Evolutionary conservation across 2,329 filamentous ascomycete genomes (phyloP), one percentile per base, ranked within the genome.

Genomic region (Huntiella omanensis): DNA sequence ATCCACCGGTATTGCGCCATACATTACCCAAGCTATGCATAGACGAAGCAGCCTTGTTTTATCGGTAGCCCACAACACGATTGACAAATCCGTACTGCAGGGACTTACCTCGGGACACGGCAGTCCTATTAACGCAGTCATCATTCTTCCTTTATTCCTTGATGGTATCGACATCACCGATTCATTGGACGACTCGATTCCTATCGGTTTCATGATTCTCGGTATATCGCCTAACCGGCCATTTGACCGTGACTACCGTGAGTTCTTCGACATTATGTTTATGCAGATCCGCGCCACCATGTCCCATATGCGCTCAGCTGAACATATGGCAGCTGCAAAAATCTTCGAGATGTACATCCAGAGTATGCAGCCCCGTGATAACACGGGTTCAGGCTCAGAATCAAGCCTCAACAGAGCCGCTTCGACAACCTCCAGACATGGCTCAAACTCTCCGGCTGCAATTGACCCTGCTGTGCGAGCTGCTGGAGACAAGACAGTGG

Each of bases 91-190:
- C 19, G 64, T 88, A 40, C 66, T 87, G 46, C 67, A 78, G 34
- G 80, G 77, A 0, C 65, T 91, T 16, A 62, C 77, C 45, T 80
- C 74, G 69, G 67, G 78, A 53, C 81, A 83, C 0, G 83, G 82
- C 52, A 11, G 10, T 12, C 40, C 17, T 5, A 7, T 28, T 3
- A 77, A 75, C 12, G 75, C 78, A 1, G 73, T 84, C 12, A 80
- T 88, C 4, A 69, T 88, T 2, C 83, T 84, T 55, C 83, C 84
- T 0, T 78, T 92, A 12, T 77, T 85, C 54, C 80, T 83, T 0
- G 87, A 80, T 0, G 82, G 65, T 0, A 70, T 86, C 1, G 84
- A 83, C 1, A 91, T 91, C 55, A 67, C 91, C 6, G 71, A 91
- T 2, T 68, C 91, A 58, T 84, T 83, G 3, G 12, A 17, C 15